phyloP scores from a whole-genome alignment of 208 protist species.

The Trypanosoma brucei region DNA sequence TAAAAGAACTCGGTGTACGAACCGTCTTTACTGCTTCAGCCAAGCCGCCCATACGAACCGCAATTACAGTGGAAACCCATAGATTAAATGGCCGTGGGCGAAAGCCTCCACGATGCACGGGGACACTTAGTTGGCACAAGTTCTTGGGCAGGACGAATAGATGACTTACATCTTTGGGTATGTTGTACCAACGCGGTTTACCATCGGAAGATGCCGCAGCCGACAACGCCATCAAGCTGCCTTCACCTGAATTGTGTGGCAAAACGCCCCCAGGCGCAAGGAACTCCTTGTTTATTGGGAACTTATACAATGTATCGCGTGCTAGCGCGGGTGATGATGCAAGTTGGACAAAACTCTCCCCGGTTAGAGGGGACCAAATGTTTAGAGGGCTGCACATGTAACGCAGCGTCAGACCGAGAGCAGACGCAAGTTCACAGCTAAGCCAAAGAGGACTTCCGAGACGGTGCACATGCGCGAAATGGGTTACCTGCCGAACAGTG shows the following conservation, averaged over 20 bases:
- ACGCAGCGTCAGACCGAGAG: constrained; percentile 10
- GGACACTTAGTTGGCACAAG: not conserved
- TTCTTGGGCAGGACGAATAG: constrained; percentile 8
- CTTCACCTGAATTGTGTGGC: not conserved
- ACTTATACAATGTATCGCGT: not conserved
- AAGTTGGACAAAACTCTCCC: constrained; percentile 17
- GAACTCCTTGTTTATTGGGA: not conserved
- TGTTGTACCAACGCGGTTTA: constrained; percentile 6
- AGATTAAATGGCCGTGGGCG: not conserved
- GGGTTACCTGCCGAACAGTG: constrained; percentile 16
- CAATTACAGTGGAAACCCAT: constrained; percentile 13
- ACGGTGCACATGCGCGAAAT: constrained; percentile 17
- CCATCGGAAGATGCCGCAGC: constrained; percentile 11
- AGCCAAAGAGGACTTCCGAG: constrained; percentile 23
- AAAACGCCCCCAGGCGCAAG: no score
- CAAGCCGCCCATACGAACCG: not conserved
- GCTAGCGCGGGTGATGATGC: not conserved
- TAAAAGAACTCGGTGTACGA: constrained; percentile 10
- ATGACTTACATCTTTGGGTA: constrained; percentile 3
- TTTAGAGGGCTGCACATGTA: constrained; percentile 22
- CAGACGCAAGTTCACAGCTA: constrained; percentile 7
- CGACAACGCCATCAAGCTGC: constrained; percentile 10
- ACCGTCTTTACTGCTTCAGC: not conserved
- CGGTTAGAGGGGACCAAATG: constrained; percentile 19
- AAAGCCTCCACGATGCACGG: not conserved